phyloP scores from a whole-genome alignment of 495 filamentous ascomycete species.

The Zalerion maritima region DNA sequence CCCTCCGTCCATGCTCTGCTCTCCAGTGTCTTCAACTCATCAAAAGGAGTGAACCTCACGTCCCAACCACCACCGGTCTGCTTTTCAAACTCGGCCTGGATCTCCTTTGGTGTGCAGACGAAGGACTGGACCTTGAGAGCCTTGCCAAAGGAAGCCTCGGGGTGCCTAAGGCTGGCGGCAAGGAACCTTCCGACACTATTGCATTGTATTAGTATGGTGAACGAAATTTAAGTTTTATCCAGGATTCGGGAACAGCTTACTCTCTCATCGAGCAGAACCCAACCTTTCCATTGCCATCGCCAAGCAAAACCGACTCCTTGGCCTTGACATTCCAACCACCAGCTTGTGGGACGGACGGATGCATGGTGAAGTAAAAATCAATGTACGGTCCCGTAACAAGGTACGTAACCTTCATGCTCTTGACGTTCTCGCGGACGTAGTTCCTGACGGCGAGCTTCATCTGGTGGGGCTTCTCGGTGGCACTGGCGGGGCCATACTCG shows the following conservation, averaged over 20 bases:
- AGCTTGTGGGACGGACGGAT: constrained; percentile 16
- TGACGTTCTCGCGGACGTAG: constrained; percentile 35
- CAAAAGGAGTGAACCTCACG: constrained; percentile 37
- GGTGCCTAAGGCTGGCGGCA: constrained; percentile 40
- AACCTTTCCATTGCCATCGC: constrained; percentile 38
- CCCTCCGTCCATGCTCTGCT: constrained; percentile 37
- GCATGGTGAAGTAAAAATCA: constrained; percentile 43
- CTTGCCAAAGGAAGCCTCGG: constrained; percentile 34
- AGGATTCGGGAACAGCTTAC: constrained; percentile 27
- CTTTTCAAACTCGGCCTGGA: constrained; percentile 49
- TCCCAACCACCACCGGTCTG: constrained; percentile 44
- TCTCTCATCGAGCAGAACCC: constrained; percentile 54
- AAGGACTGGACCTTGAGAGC: constrained; percentile 58
- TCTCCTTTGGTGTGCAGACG: constrained; percentile 44
- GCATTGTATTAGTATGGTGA: constrained; percentile 3
- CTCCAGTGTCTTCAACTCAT: constrained; percentile 37
- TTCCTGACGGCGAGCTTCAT: constrained; percentile 51
- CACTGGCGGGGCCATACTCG: constrained; percentile 45
- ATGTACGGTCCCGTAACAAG: constrained; percentile 58
- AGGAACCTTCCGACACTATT: constrained; percentile 52
- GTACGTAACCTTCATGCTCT: constrained; percentile 46
- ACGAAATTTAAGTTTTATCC: not conserved
- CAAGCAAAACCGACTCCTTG: constrained; percentile 45
- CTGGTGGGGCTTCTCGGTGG: constrained; percentile 52
- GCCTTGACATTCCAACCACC: constrained; percentile 41